Conservation (phyloP, 2,329 filamentous ascomycete species). For the Capronia americana region DNA sequence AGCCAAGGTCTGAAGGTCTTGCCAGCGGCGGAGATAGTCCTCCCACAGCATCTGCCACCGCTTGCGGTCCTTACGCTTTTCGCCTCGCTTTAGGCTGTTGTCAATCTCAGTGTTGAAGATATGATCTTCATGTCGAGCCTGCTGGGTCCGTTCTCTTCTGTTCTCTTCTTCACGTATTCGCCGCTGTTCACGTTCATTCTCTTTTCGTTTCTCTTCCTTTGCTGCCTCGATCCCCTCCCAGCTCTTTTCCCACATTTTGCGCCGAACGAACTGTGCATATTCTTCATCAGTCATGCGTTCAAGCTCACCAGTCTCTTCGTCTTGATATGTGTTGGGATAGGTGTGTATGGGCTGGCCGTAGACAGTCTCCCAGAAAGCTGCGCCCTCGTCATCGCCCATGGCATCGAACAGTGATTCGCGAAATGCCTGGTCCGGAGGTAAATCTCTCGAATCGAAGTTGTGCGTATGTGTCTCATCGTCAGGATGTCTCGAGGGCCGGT, state of each 20-base stretch:
- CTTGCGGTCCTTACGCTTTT: constrained; percentile 64
- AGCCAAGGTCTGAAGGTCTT: constrained; percentile 49
- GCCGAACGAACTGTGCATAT: constrained; percentile 83
- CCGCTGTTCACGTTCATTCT: constrained; percentile 56
- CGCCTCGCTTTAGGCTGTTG: constrained; percentile 69
- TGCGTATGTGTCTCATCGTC: constrained; percentile 17
- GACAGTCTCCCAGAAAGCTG: constrained; percentile 92
- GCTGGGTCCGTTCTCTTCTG: neutral
- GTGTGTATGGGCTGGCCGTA: constrained; percentile 93
- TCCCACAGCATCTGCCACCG: constrained; percentile 68
- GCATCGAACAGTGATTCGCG: constrained; percentile 95
- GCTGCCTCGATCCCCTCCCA: constrained; percentile 84
- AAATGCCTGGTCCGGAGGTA: constrained; percentile 78
- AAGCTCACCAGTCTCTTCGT: constrained; percentile 63
- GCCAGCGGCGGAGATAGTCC: constrained; percentile 70
- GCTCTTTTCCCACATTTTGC: constrained; percentile 94
- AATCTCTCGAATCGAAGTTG: constrained; percentile 36
- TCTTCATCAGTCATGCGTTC: constrained; percentile 92
- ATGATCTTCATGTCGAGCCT: constrained; percentile 32
- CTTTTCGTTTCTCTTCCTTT: constrained; percentile 66
- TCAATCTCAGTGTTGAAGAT: constrained; percentile 70
- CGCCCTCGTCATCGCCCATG: constrained; percentile 94
- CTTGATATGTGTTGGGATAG: constrained; percentile 64
- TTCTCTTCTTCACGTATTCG: constrained; percentile 46
- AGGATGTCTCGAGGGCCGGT: constrained; percentile 35